Percentiles rank a stretch among this genome's conserved stretches.
Evolutionary conservation across 371 early-diverging fungal genomes (phyloP).

Genomic region (Haplosporangium sp.): DNA sequence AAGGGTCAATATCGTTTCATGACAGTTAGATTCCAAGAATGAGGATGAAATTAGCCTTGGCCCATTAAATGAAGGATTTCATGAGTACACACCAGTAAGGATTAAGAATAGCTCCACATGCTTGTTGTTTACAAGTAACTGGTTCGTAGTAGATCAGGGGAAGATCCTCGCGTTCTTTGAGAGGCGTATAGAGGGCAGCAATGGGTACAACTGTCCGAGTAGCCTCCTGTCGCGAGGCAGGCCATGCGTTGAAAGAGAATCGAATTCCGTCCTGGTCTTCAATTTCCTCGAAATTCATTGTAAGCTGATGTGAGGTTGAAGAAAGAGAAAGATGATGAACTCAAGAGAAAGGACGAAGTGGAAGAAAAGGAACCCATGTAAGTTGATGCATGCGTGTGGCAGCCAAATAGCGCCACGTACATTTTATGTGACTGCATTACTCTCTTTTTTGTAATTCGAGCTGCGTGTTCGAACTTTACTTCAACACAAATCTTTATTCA

Average conservation of each 20-base stretch:
- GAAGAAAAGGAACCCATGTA: not conserved
- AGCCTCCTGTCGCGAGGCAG: constrained; percentile 93
- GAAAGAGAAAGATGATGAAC: constrained; percentile 20
- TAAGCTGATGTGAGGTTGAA: constrained; percentile 10
- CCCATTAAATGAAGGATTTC: not conserved
- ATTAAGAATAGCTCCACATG: constrained; percentile 97
- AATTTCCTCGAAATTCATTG: constrained; percentile 90
- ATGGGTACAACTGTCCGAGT: constrained; percentile 97
- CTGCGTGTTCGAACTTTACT: not conserved
- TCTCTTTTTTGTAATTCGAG: not conserved
- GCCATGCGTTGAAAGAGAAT: constrained; percentile 99
- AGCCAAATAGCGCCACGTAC: not conserved
- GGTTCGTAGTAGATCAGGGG: constrained; percentile 96
- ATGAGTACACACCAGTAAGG: constrained; percentile 89
- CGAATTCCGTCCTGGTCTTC: constrained; percentile 96
- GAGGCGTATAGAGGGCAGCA: constrained; percentile 96
- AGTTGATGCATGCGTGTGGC: not conserved
- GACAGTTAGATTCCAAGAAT: not conserved
- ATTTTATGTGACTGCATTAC: not conserved
- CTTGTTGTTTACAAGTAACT: constrained; percentile 92
- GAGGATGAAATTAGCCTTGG: not conserved
- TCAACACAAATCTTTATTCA: not conserved
- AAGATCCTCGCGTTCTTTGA: constrained; percentile 92
- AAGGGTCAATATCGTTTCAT: not conserved
- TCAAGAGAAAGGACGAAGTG: not conserved